Base-by-base conservation (phyloP, 331 rosid species). In the Quercus tomentella region DNA sequence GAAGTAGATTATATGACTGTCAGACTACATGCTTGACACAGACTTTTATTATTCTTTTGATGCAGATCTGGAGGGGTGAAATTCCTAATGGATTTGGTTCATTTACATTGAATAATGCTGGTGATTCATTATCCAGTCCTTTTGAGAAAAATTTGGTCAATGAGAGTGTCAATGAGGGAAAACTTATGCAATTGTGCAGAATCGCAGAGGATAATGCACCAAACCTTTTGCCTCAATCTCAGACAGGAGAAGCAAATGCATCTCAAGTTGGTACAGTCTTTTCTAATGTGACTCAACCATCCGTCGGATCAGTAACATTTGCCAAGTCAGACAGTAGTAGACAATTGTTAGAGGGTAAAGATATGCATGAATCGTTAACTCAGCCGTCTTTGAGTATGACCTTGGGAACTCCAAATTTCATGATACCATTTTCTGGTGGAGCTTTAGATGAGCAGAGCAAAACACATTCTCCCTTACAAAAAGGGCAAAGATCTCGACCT, bases 161-260 rank as follows among this genome's bases (percentile, higher is more conserved):
- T 55, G 88, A 81, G 77, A 71, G 77, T 69, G 91, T 83, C 55
- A 91, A 90, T 14, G 97, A 91, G 84, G 99, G 92, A 85, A 93
- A 92, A 77, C 94, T 91, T 65, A 77, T 96, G 91, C 96, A 91
- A 43, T 82, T 91, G 80, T 96, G 99, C 82, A 89, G 89, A 85
- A 70, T 91, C 33, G 86, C 91, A 84, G 97, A 96, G 87, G 94
- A 96, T 60, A 96, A 85, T 77, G 98, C 88, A 78, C 76, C 90
- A 65, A 79, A 70, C 81, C 83, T 52, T 72, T 75, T 79, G 86
- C 91, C 86, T 79, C 87, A 79, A 35, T 43, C 87, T 81, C 89
- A 81, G 71, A 89, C 84, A 86, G 88, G 87, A 76, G 87, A 84
- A 15, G 63, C 26, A 22, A 57, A 79, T 81, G 80, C 84, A 51